Evolutionary conservation across 352 stramenopile genomes (phyloP), one percentile per base, ranked within the genome.

Genomic region (Phytophthora boehmeriae): DNA sequence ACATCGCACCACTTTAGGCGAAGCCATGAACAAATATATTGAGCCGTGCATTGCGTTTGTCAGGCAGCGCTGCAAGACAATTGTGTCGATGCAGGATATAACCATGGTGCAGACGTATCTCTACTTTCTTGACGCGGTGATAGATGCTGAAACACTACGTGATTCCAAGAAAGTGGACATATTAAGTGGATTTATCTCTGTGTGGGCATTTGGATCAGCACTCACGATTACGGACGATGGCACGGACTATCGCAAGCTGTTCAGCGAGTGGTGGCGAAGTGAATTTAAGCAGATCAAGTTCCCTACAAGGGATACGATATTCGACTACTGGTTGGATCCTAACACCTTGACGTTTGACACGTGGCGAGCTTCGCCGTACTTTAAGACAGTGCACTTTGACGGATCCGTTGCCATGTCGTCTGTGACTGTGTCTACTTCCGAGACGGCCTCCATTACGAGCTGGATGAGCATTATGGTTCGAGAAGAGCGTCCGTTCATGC

Each of bases 251-350:
- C 88, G 95, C 23, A 94, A 92, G 30, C 48, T 98, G 32, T 98
- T 98, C 65, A 97, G 86, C 41, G 93, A 98, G 57, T 98, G 89
- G 88, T 98, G 95, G 95, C 76, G 89, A 27, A 63, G 68, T 17
- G 88, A 98, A 52, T 98, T 97, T 69, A 98, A 98, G 63, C 82
- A 86, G 34, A 80, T 98, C 58, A 98, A 98, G 68, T 89, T 98
- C 35, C 96, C 95, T n/a, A 84, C 78, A 25, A 87, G 86, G 39
- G 86, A 98, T 51, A 98, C 93, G 0, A 89, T 99, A 1, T 99
- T 99, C 52, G 96, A 99, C 71, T 99, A 98, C 67, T 99, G 90
- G 83, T 77, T 98, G 20, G 95, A 99, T 51, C 86, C 92, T 0
- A 88, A 77, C 20, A 89, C 86, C 2, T 73, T 97, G 42, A 65